Conservation (phyloP, 2,329 filamentous ascomycete genomes). For the Aspergillus tamarii region DNA sequence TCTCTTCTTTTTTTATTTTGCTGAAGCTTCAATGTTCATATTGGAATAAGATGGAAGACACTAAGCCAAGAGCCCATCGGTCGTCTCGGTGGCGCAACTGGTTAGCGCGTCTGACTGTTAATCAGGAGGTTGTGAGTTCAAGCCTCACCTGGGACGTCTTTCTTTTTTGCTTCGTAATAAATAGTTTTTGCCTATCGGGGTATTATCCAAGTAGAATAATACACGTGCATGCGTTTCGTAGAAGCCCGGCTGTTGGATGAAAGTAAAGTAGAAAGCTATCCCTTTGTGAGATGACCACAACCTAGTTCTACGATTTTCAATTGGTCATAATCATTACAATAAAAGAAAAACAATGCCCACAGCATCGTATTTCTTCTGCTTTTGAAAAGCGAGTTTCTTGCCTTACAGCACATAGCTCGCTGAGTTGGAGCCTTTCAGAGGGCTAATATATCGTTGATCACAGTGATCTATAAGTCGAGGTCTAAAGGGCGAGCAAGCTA, state of each 20-base stretch:
- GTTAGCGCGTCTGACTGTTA: neutral
- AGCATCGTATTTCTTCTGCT: neutral
- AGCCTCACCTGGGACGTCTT: neutral
- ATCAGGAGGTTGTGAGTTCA: neutral
- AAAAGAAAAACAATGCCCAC: neutral
- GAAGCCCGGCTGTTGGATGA: neutral
- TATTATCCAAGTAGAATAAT: neutral
- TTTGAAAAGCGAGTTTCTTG: neutral
- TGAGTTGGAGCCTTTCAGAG: too few species aligned
- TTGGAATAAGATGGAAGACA: too few species aligned
- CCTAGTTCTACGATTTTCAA: neutral
- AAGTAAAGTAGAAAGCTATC: neutral
- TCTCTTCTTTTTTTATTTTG: neutral
- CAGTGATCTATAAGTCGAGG: too few species aligned
- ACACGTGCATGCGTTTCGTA: neutral
- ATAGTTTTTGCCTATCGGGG: neutral
- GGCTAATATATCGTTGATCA: too few species aligned
- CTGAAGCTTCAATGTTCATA: too few species aligned
- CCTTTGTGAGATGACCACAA: neutral
- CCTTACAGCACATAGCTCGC: too few species aligned
- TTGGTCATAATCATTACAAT: neutral
- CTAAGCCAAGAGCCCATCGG: too few species aligned
- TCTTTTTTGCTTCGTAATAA: neutral
- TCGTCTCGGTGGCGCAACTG: neutral
- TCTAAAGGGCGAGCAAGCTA: too few species aligned